A percentile compares a stretch with the other conserved stretches of the same genome.
Conservation (phyloP, 495 filamentous ascomycete genomes). For the Podospora sp. region DNA sequence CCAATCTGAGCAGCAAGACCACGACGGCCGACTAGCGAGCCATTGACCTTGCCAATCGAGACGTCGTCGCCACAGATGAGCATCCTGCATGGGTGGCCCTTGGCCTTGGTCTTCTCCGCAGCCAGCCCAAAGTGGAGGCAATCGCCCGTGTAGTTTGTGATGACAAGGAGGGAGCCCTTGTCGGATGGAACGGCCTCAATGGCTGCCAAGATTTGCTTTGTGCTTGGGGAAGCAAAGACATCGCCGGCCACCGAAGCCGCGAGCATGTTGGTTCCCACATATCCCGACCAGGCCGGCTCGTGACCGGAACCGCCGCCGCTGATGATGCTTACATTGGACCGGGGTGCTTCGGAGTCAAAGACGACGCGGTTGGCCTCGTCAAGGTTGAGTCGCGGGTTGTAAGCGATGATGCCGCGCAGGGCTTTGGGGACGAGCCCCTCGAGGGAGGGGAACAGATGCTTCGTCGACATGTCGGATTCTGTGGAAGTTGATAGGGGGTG, state of each 20-base stretch:
- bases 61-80: constrained; percentile 65
- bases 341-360: constrained; percentile 53
- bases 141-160: constrained; percentile 69
- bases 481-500: background rate
- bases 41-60: constrained; percentile 57
- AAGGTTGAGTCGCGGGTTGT: constrained; percentile 59
- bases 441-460: constrained; percentile 48
- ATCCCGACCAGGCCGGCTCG: constrained; percentile 66
- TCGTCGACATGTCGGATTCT: constrained; percentile 43
- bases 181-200: constrained; percentile 59
- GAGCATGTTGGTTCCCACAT: constrained; percentile 63
- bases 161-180: constrained; percentile 61
- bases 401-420: constrained; percentile 57
- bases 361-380: constrained; percentile 61
- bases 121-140: constrained; percentile 67
- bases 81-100: constrained; percentile 56
- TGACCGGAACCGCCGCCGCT: constrained; percentile 65
- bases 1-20: constrained; percentile 59
- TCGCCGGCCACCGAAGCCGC: constrained; percentile 62
- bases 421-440: constrained; percentile 59
- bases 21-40: constrained; percentile 58
- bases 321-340: constrained; percentile 58
- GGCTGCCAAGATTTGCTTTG: constrained; percentile 63
- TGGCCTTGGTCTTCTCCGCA: constrained; percentile 60
- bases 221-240: constrained; percentile 63